Percentiles rank a stretch among this genome's conserved stretches.
Evolutionary conservation across 768 basidiomycete genomes (phyloP).

Genomic region (Lentinus brumalis): DNA sequence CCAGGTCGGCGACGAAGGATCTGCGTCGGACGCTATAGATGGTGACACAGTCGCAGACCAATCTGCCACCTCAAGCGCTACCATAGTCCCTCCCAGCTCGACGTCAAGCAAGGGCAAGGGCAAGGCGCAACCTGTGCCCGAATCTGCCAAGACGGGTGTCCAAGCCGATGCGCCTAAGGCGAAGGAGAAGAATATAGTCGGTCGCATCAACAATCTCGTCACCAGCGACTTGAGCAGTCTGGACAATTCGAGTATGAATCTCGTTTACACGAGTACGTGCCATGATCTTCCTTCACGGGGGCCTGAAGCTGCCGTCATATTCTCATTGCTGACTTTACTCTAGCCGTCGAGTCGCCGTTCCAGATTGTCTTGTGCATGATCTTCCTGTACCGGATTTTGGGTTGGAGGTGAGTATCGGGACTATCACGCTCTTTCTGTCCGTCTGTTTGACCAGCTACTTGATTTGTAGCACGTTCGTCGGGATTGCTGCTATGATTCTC

Average conservation of each 20-base stretch:
- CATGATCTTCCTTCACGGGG: constrained; percentile 40
- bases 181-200: constrained; percentile 52
- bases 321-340: constrained; percentile 1
- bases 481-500: constrained; percentile 39
- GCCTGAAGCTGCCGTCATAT: constrained; percentile 29
- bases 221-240: constrained; percentile 54
- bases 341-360: constrained; percentile 34
- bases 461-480: constrained; percentile 36
- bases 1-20: neutral
- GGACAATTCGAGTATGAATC: neutral
- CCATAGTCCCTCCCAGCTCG: neutral
- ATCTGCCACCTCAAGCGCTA: constrained; percentile 5
- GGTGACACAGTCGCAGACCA: constrained; percentile 10
- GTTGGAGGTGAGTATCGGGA: constrained; percentile 44
- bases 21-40: neutral
- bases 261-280: constrained; percentile 30
- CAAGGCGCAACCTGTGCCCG: neutral
- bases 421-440: neutral
- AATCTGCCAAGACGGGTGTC: neutral
- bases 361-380: constrained; percentile 41
- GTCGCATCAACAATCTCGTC: constrained; percentile 78
- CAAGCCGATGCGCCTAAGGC: constrained; percentile 2
- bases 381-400: constrained; percentile 49
- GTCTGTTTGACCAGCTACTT: neutral
- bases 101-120: neutral